Base-by-base conservation (phyloP, 1,284 basidiomycete species). In the Peniophora sp. region DNA sequence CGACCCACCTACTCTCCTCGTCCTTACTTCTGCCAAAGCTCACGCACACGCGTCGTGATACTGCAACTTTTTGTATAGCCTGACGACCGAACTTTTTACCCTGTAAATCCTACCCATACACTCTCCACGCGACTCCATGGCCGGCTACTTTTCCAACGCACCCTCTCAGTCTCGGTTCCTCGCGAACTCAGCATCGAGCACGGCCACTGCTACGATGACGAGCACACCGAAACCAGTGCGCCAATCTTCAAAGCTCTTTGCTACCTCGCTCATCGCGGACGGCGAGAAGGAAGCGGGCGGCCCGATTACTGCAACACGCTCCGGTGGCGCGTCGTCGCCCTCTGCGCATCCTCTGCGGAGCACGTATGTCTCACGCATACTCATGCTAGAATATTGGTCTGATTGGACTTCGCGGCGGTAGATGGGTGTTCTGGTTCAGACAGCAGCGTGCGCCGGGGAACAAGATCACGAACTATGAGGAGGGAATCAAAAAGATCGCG, bases 371-470 rank as follows among this genome's bases (percentile, higher is more conserved):
- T 75, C 24, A 24, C 17, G 44, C 54, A 50, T 48, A 51, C 53
- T 5, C 20, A 15, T 24, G 10, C 43, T 20, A n/a, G 8, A 24
- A 15, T n/a, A 24, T 24, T 15, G 12, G 18, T 22, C 14, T 50
- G 47, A 50, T 24, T 17, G n/a, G n/a, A 43, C 24, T 6, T 22
- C 5, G 18, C 48, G n/a, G 34, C 17, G 12, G 6, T 61, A 90
- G 88, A 55, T 91, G 88, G 88, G 76, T 88, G 3, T 88, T 90
- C 62, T 91, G 85, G 84, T 91, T 89, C 69, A 79, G 88, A 54
- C 87, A 90, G 64, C 88, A 90, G 62, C 84, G 85, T 52, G 69
- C 84, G 2, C 86, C 88, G 22, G 86, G 86, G 14, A 87, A 84
- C 60, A 91, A 89, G 68, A 81, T 86, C 55, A 76, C 79, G 12